Evolutionary conservation across 495 filamentous ascomycete species (phyloP).

Genomic region (Chaetomium tenue): DNA sequence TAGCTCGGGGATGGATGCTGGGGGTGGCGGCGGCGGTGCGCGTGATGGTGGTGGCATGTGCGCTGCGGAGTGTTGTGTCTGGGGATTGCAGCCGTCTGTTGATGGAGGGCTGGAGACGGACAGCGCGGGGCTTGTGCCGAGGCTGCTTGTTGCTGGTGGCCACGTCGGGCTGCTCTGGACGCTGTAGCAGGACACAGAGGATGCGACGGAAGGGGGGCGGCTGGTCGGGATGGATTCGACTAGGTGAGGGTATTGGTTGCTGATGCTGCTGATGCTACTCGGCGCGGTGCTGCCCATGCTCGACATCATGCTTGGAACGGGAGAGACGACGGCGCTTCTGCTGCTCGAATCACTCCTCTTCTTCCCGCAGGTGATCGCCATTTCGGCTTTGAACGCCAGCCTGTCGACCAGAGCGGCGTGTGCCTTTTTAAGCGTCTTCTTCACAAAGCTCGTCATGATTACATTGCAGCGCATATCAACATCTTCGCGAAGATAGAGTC

Average conservation of each 20-base stretch:
- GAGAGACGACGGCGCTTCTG: background rate
- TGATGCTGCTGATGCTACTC: slow-evolving; percentile 1
- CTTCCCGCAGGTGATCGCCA: slow-evolving; percentile 18
- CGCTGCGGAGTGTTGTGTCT: background rate
- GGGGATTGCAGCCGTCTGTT: background rate
- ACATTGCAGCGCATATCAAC: slow-evolving; percentile 75
- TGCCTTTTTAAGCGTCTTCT: slow-evolving; percentile 69
- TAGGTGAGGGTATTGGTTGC: background rate
- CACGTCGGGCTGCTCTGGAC: slow-evolving; percentile 11
- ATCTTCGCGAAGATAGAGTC: slow-evolving; percentile 74
- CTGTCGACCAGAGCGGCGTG: slow-evolving; percentile 64
- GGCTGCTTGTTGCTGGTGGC: slow-evolving; percentile 3
- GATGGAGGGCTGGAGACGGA: slow-evolving; percentile 8
- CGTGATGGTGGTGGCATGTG: background rate
- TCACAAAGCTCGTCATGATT: slow-evolving; percentile 68
- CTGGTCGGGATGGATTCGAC: slow-evolving; percentile 6
- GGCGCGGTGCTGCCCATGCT: background rate
- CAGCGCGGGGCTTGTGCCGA: slow-evolving; percentile 2
- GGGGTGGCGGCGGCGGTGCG: background rate
- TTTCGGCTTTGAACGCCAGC: slow-evolving; percentile 58
- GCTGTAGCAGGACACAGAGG: slow-evolving; percentile 17
- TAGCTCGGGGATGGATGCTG: background rate
- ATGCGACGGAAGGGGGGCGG: slow-evolving; percentile 13
- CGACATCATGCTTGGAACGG: background rate
- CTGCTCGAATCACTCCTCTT: background rate